Percentiles rank a stretch among this genome's conserved stretches.
Evolutionary conservation across 176 grass and related monocot genomes (phyloP).

Genomic region (Oryza nivara): DNA sequence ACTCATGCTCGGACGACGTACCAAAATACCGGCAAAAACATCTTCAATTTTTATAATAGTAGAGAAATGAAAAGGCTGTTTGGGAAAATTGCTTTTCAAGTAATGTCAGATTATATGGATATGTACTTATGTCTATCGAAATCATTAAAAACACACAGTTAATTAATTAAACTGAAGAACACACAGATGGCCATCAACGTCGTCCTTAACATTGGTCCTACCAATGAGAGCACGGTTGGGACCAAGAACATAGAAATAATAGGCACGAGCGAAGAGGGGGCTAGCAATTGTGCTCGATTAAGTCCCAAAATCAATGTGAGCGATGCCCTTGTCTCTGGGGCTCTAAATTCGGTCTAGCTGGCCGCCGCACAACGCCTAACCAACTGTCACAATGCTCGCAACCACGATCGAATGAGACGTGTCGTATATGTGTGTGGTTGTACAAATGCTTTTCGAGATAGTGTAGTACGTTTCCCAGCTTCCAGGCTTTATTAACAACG

Average conservation of each 20-base stretch:
- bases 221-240: neutral
- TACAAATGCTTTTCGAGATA: neutral
- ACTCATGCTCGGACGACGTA: too few relatives aligned
- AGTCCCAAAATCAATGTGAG: neutral
- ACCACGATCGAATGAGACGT: neutral
- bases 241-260: neutral
- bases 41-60: too few relatives aligned
- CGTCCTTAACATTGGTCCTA: neutral
- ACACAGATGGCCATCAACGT: neutral
- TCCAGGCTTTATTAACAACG: neutral
- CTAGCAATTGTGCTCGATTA: neutral
- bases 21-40: too few relatives aligned
- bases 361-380: neutral
- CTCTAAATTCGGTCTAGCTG: neutral
- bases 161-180: too few relatives aligned
- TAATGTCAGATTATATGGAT: too few relatives aligned
- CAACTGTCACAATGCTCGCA: neutral
- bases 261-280: neutral
- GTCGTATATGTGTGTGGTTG: neutral
- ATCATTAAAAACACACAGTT: too few relatives aligned
- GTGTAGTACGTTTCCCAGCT: neutral
- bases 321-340: neutral
- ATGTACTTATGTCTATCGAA: too few relatives aligned
- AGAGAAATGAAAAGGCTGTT: too few relatives aligned
- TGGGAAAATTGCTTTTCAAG: too few relatives aligned